Conservation (phyloP, 345 rosid species). For the Citrus medica region DNA sequence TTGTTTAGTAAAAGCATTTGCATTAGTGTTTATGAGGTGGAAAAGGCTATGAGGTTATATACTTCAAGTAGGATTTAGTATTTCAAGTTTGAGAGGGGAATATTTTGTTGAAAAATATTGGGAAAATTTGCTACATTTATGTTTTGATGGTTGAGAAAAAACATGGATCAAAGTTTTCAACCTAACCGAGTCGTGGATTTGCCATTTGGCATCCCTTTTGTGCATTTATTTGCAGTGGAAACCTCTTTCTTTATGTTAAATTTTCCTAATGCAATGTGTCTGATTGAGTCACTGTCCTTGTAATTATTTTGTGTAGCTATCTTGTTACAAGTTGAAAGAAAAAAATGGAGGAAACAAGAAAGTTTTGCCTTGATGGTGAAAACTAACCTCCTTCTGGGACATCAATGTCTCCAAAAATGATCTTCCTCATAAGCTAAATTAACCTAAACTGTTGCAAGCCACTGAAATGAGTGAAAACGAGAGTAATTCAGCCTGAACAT, state of each 20-base stretch:
- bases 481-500: neutral
- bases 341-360: neutral
- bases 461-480: neutral
- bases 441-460: neutral
- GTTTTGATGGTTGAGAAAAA: neutral
- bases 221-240: neutral
- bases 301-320: neutral
- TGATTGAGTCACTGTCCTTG: neutral
- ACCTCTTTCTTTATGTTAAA: neutral
- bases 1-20: neutral
- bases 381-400: neutral
- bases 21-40: neutral
- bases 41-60: neutral
- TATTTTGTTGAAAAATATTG: too few species aligned
- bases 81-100: neutral
- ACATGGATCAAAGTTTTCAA: neutral
- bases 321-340: neutral
- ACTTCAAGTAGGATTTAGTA: too few species aligned
- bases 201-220: too few species aligned
- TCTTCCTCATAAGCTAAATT: neutral
- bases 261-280: neutral
- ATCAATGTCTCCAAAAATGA: neutral
- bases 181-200: neutral
- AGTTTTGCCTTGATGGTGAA: neutral
- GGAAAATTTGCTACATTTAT: neutral